Evolutionary conservation across 2,329 filamentous ascomycete genomes (phyloP).

Genomic region (Clonostachys sp.): DNA sequence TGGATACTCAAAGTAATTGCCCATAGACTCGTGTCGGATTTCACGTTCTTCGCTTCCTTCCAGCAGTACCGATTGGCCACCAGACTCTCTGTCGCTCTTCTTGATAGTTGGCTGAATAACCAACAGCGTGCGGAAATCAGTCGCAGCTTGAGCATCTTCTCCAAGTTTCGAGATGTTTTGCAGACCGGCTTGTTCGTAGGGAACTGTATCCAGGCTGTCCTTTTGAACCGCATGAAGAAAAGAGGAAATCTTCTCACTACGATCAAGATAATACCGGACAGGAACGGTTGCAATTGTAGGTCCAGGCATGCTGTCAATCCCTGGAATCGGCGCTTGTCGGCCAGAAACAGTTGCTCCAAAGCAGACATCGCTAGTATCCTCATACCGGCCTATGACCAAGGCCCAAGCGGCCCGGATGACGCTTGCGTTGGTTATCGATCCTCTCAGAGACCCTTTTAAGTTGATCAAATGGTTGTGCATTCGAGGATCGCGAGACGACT

Average conservation of each 20-base stretch:
- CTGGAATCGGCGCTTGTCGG: conserved; percentile 11
- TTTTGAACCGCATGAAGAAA: conserved; percentile 9
- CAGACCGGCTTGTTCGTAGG: conserved; percentile 9
- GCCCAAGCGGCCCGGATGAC: conserved; percentile 20
- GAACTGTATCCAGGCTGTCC: conserved; percentile 7
- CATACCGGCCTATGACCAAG: conserved; percentile 9
- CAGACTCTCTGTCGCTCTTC: neutral
- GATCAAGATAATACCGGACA: conserved; percentile 4
- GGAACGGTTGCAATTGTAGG: conserved; percentile 12
- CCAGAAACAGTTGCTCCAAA: conserved; percentile 16
- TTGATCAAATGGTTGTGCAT: conserved; percentile 1
- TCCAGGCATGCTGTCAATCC: conserved; percentile 11
- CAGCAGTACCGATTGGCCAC: too few species aligned
- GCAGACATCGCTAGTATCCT: conserved; percentile 8
- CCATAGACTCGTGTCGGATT: conserved; percentile 5
- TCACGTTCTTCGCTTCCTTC: too few species aligned
- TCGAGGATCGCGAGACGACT: neutral
- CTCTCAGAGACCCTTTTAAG: neutral
- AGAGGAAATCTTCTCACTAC: conserved; percentile 4
- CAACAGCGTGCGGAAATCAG: conserved; percentile 6
- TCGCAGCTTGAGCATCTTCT: conserved; percentile 2
- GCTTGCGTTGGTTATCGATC: conserved; percentile 8
- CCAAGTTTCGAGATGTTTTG: conserved; percentile 7
- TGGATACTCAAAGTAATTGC: conserved; percentile 2
- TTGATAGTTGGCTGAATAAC: neutral